A percentile compares a stretch with the other conserved stretches of the same genome.
Conservation (phyloP, 2,329 filamentous ascomycete genomes). For the Teratosphaeria destructans region DNA sequence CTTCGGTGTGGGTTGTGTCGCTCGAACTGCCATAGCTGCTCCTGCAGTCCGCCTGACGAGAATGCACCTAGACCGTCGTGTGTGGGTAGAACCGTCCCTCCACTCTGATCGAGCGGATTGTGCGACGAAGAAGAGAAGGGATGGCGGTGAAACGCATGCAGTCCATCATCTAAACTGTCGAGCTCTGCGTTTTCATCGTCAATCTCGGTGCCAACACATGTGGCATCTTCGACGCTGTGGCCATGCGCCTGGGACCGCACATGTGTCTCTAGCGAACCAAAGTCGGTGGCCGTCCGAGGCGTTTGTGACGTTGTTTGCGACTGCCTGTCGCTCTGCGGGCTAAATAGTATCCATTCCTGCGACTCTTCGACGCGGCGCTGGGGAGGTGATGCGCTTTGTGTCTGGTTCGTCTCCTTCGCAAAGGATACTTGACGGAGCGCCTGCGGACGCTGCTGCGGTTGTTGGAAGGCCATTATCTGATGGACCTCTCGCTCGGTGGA, state of each 20-base stretch:
- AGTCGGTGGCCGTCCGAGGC: constrained; percentile 61
- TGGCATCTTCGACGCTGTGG: constrained; percentile 33
- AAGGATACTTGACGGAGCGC: constrained; percentile 15
- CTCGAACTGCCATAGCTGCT: constrained; percentile 84
- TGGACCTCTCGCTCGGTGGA: neutral
- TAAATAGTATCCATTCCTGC: constrained; percentile 95
- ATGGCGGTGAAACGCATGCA: constrained; percentile 76
- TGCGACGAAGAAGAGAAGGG: constrained; percentile 36
- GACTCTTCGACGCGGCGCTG: constrained; percentile 54
- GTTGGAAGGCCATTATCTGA: constrained; percentile 23
- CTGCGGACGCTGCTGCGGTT: constrained; percentile 23
- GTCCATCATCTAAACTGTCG: constrained; percentile 84
- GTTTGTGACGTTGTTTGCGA: constrained; percentile 60
- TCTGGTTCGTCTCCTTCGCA: constrained; percentile 5
- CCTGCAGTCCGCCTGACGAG: constrained; percentile 51
- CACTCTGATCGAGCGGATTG: constrained; percentile 42
- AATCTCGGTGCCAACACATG: constrained; percentile 31
- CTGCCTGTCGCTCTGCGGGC: constrained; percentile 45
- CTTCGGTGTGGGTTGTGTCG: constrained; percentile 62
- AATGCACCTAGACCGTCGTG: constrained; percentile 92
- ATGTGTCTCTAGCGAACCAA: constrained; percentile 65
- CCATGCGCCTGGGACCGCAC: constrained; percentile 46
- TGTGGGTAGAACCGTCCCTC: constrained; percentile 66
- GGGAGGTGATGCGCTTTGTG: constrained; percentile 24
- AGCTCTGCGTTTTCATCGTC: constrained; percentile 61